Base-by-base conservation (phyloP, 164 flowering plant species). In the Sedum album region DNA sequence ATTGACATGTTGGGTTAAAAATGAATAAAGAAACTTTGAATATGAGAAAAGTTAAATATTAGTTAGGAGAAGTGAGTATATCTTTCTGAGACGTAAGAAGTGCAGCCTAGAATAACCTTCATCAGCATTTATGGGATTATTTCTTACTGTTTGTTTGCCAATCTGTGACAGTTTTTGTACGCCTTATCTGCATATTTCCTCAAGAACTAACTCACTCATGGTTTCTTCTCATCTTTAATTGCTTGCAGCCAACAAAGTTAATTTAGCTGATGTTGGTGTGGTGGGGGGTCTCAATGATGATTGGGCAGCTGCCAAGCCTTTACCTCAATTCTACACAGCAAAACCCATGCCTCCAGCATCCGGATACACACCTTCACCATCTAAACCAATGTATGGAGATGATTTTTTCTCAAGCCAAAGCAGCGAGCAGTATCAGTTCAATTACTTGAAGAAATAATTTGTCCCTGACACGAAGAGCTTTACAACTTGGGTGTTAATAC, bases 271-370 rank as follows among this genome's bases (percentile, higher is more conserved):
- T 73, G 79, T 91, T 20, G 93, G 97, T 65, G 41, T 38, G 10
- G 41, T 38, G 8, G 46, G 46, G 2, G 95, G 86, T 31, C 76
- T 94, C 55, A 76, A 74, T 55, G 89, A 84, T 72, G 85, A 76
- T 30, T 66, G 57, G 57, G 28, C 57, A 5, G 8, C 80, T 18
- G 95, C 83, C 51, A 93, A 88, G 71, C 78, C 84, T 23, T 69
- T 80, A 14, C 44, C 96, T 65, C 68, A 89, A 15, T 72, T 66
- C 66, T 80, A 80, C 81, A 86, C 83, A 92, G 97, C 96, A 7
- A 75, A 77, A 76, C 88, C 96, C 36, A 90, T 91, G 97, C 93
- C 93, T 31, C 21, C 68, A 1, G 95, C 93, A 1, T 79, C 90
- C 11, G 88, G 91, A 13, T 78, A 78, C 65, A 31, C 88, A 23